phyloP scores from a whole-genome alignment of 176 grass and related monocot species.

The Puccinellia tenuiflora region DNA sequence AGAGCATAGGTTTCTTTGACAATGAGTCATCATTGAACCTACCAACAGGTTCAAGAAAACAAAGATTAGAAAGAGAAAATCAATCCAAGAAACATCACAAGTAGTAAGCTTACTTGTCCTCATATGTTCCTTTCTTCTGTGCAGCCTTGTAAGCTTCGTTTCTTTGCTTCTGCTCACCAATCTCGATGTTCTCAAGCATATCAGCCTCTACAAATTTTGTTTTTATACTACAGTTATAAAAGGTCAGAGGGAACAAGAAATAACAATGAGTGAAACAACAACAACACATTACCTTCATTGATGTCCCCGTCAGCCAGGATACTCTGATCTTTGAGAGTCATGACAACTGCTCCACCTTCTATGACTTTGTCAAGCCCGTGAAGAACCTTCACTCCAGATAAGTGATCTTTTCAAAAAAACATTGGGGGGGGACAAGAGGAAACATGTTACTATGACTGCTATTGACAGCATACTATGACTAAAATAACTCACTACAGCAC shows the following conservation, averaged over 20 bases:
- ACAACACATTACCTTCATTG: constrained; percentile 62
- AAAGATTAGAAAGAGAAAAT: not conserved
- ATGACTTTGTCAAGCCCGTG: constrained; percentile 93
- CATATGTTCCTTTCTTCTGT: constrained; percentile 81
- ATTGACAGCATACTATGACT: not conserved
- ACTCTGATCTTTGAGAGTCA: constrained; percentile 92
- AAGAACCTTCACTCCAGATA: constrained; percentile 93
- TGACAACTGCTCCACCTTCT: constrained; percentile 90
- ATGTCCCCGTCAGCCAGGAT: constrained; percentile 72
- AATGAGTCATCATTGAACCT: constrained; percentile 77
- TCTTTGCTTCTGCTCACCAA: constrained; percentile 84
- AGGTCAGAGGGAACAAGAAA: not conserved
- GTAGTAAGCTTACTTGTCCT: constrained; percentile 57
- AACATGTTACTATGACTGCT: constrained; percentile 12
- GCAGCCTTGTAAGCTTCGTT: constrained; percentile 63
- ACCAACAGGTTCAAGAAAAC: constrained; percentile 8
- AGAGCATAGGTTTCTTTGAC: constrained; percentile 61
- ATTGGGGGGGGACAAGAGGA: not conserved
- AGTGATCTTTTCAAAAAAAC: constrained; percentile 29
- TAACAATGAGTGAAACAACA: not conserved
- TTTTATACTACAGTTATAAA: constrained; percentile 11
- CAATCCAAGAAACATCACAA: constrained; percentile 2
- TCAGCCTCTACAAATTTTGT: constrained; percentile 55
- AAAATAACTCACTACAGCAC: not conserved
- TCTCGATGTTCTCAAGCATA: constrained; percentile 96